Base-by-base conservation (phyloP, 257 asterid species). In the Anisodus tanguticus region DNA sequence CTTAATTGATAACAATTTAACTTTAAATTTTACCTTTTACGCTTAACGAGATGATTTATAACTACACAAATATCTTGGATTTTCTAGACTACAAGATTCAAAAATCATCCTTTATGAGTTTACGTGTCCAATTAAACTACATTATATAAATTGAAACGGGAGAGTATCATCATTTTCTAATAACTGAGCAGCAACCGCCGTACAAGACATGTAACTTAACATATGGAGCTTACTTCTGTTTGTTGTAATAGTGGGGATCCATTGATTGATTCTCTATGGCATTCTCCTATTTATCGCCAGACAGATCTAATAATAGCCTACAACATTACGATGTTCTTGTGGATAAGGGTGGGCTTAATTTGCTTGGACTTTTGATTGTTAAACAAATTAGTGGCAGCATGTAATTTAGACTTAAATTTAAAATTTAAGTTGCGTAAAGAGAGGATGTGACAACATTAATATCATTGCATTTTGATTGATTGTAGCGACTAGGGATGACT, bases 151-250 rank as follows among this genome's bases (percentile, higher is more conserved):
- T 31, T 31, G 35, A 31, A 31, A 31, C 35, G 35, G 2, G 35
- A 31, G 16, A 10, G 60, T 41, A 12, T 49, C 11, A 74, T 74
- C 8, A 74, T 74, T 74, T 22, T 6, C n/a, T 22, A 74, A 74
- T 74, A 49, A 74, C 15, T 49, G 45, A 49, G 81, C 45, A 49
- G 12, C 2, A 22, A 49, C 81, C 22, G 26, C 22, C 62, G 62
- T 74, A 74, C 81, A 49, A 74, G 62, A 74, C 81, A 74, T 74
- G 81, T 49, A 49, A 74, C 45, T 74, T 74, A 49, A 49, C 22
- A 74, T 74, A 19, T 74, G 45, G 45, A 74, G 6, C 6, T 67
- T 13, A 35, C 49, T 67, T 0, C 45, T 37, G 51, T 37, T 74
- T 3, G 45, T 49, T 74, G 13, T 22, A 6, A 74, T 74, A 49